Evolutionary conservation across 768 basidiomycete genomes (phyloP).

Genomic region (Dioszegia aurantiaca): DNA sequence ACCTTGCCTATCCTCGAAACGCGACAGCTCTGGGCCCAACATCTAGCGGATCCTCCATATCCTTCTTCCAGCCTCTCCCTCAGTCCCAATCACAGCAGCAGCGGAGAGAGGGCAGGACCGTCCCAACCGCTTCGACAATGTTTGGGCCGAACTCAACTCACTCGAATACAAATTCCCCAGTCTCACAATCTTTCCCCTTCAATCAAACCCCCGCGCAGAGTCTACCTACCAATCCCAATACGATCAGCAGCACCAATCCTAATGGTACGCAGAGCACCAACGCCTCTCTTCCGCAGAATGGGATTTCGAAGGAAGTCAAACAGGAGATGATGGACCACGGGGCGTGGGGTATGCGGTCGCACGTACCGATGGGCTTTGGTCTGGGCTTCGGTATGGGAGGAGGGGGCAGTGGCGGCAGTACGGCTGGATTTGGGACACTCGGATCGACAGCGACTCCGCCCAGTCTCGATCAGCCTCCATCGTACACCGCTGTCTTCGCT

Average conservation of each 20-base stretch:
- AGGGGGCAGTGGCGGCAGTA: not conserved
- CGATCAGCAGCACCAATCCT: not conserved
- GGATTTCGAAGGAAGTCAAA: slow-evolving; percentile 3
- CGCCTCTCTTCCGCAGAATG: not conserved
- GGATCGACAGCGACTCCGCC: not conserved
- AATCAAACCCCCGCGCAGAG: not conserved
- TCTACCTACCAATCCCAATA: not conserved
- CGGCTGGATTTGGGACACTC: slow-evolving; percentile 4
- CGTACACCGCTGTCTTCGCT: not conserved
- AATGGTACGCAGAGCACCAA: not conserved
- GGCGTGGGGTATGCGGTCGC: slow-evolving; percentile 4
- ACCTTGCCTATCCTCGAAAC: slow-evolving; percentile 8
- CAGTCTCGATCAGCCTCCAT: not conserved
- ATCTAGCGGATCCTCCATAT: not conserved
- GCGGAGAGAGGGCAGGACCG: slow-evolving; percentile 37
- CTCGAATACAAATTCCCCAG: not conserved
- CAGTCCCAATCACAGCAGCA: slow-evolving; percentile 17
- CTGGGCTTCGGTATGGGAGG: slow-evolving; percentile 10
- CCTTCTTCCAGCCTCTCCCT: not conserved
- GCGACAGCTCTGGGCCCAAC: slow-evolving; percentile 7
- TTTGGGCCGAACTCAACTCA: slow-evolving; percentile 23
- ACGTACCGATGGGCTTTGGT: slow-evolving; percentile 12
- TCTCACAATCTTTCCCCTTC: slow-evolving; percentile 2
- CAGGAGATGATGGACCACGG: slow-evolving; percentile 4
- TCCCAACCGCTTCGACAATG: slow-evolving; percentile 39